Evolutionary conservation across 2,329 filamentous ascomycete species (phyloP).

Genomic region (Hymenoscyphus occultus): DNA sequence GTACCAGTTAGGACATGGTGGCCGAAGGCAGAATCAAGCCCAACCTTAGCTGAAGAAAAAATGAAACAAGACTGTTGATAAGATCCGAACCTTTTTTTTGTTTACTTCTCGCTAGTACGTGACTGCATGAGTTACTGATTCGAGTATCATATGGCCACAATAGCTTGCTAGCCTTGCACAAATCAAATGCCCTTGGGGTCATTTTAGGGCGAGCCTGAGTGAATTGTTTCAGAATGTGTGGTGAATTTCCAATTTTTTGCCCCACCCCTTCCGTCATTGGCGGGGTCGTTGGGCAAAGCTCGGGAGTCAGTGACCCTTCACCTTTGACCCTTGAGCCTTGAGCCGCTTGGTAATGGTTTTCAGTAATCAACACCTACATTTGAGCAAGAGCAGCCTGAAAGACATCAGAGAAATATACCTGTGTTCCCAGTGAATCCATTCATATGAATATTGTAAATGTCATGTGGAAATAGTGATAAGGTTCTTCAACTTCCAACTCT

Average conservation of each 20-base stretch:
- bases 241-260: slow-evolving; percentile 1
- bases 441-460: not conserved
- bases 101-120: not conserved
- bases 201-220: too few species aligned
- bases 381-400: not conserved
- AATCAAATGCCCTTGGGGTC: too few species aligned
- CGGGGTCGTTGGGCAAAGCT: not conserved
- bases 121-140: too few species aligned
- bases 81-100: not conserved
- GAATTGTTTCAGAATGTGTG: not conserved
- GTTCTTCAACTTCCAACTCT: not conserved
- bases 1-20: slow-evolving; percentile 18
- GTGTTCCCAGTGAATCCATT: not conserved
- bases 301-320: not conserved
- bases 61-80: not conserved
- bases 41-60: not conserved
- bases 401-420: not conserved
- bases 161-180: too few species aligned
- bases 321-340: not conserved
- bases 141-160: too few species aligned
- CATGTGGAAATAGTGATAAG: not conserved
- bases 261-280: not conserved
- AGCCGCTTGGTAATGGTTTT: not conserved
- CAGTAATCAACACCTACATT: not conserved
- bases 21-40: slow-evolving; percentile 15